Percentiles rank a stretch among this genome's conserved stretches.
phyloP scores from a whole-genome alignment of 1,284 basidiomycete genomes.

The Boletus semigastroideus region DNA sequence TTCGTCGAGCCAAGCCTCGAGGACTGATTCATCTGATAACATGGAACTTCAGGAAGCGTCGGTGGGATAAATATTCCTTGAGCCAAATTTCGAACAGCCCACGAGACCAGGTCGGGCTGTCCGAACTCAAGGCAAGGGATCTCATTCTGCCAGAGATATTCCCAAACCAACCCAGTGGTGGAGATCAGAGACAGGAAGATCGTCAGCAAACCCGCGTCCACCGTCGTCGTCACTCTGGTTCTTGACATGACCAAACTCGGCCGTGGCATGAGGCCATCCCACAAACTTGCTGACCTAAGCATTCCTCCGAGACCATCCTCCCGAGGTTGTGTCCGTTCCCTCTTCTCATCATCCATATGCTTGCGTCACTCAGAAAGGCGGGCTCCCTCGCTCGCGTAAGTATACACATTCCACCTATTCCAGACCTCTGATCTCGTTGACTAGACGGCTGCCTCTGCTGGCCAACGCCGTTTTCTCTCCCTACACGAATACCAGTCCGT shows the following conservation, averaged over 20 bases:
- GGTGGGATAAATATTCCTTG: constrained; percentile 51
- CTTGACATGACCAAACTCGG: constrained; percentile 15
- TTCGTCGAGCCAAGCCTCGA: constrained; percentile 26
- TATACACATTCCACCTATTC: constrained; percentile 4
- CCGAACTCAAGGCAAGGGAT: constrained; percentile 79
- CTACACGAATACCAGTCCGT: constrained; percentile 99
- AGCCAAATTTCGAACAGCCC: constrained; percentile 76
- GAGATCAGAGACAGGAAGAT: constrained; percentile 77
- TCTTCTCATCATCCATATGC: constrained; percentile 44
- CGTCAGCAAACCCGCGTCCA: constrained; percentile 34
- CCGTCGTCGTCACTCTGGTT: constrained; percentile 78
- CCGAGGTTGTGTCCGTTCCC: constrained; percentile 14
- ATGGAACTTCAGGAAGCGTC: not conserved
- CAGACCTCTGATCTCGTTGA: not conserved
- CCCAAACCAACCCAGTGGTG: constrained; percentile 37
- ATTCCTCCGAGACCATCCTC: not conserved
- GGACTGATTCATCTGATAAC: constrained; percentile 20
- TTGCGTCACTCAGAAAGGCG: constrained; percentile 61
- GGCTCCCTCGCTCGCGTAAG: constrained; percentile 61
- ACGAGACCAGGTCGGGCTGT: constrained; percentile 43
- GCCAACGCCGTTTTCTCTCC: constrained; percentile 91
- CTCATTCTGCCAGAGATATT: constrained; percentile 62
- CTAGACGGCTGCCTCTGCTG: constrained; percentile 59
- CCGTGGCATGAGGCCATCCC: not conserved
- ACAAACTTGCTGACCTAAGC: constrained; percentile 27